Percentiles rank a stretch among this genome's conserved stretches.
phyloP scores from a whole-genome alignment of 2,329 filamentous ascomycete genomes.

The Claviceps sp. region DNA sequence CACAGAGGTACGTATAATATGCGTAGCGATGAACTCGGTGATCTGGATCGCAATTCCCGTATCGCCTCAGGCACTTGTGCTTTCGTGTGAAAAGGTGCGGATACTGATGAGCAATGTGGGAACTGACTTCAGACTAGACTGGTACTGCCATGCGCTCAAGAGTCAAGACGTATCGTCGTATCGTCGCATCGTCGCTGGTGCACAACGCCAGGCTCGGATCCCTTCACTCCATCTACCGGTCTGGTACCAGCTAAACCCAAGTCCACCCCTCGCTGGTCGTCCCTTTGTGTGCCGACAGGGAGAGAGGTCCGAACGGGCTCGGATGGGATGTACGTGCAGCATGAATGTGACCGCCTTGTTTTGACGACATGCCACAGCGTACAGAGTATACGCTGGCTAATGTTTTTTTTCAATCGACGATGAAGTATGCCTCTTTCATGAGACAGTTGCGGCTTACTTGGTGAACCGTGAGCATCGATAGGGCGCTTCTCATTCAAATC shows the following conservation, averaged over 20 bases:
- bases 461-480: too few relatives aligned
- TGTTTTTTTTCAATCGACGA: too few relatives aligned
- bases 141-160: background rate
- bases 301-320: background rate
- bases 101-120: background rate
- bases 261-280: constrained; percentile 1
- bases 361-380: background rate
- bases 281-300: background rate
- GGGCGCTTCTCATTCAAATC: too few relatives aligned
- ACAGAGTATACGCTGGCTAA: background rate
- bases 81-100: background rate
- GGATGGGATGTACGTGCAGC: background rate
- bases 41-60: constrained; percentile 4
- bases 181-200: background rate
- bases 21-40: constrained; percentile 1
- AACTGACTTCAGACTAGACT: background rate
- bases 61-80: background rate
- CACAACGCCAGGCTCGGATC: background rate
- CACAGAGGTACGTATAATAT: background rate
- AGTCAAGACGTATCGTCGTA: background rate
- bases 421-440: background rate
- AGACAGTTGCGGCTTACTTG: background rate
- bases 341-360: background rate
- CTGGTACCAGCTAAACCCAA: constrained; percentile 9
- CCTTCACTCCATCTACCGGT: constrained; percentile 4